phyloP scores from a whole-genome alignment of 2,329 filamentous ascomycete species.

The Colletotrichum limetticola region DNA sequence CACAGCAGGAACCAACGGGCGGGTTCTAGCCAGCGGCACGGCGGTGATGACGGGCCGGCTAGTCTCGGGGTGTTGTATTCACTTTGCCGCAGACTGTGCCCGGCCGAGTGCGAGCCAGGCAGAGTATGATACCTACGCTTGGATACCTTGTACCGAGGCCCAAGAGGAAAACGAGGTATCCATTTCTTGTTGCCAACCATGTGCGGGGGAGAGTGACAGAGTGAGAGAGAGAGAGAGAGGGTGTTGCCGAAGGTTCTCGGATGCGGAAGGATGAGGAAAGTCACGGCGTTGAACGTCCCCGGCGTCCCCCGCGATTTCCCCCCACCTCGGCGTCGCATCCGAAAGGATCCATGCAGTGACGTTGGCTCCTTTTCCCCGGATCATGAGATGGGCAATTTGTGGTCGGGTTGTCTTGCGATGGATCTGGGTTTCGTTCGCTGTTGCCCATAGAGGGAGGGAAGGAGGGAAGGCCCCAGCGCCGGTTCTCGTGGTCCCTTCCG shows the following conservation, averaged over 20 bases:
- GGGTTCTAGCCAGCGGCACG: not conserved
- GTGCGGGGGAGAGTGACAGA: too few relatives aligned
- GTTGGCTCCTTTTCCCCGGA: not conserved
- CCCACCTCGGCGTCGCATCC: not conserved
- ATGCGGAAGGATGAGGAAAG: not conserved
- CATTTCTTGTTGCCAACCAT: too few relatives aligned
- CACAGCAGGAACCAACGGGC: not conserved
- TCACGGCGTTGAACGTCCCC: not conserved
- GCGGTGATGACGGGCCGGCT: not conserved
- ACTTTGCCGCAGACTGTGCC: not conserved
- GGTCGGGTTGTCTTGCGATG: not conserved
- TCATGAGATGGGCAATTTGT: not conserved
- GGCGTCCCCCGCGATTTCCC: not conserved
- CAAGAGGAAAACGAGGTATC: not conserved
- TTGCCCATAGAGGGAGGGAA: not conserved
- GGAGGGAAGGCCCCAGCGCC: conserved; percentile 14
- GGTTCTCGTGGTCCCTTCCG: conserved; percentile 34
- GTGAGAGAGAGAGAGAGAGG: not conserved
- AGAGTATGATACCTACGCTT: not conserved
- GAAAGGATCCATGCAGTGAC: not conserved
- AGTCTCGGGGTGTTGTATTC: not conserved
- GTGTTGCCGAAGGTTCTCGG: not conserved
- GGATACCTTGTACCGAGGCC: not conserved
- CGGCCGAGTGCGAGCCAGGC: not conserved
- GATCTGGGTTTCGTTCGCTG: not conserved